phyloP scores from a whole-genome alignment of 179 eudicot species.

The Beta lomatogona region DNA sequence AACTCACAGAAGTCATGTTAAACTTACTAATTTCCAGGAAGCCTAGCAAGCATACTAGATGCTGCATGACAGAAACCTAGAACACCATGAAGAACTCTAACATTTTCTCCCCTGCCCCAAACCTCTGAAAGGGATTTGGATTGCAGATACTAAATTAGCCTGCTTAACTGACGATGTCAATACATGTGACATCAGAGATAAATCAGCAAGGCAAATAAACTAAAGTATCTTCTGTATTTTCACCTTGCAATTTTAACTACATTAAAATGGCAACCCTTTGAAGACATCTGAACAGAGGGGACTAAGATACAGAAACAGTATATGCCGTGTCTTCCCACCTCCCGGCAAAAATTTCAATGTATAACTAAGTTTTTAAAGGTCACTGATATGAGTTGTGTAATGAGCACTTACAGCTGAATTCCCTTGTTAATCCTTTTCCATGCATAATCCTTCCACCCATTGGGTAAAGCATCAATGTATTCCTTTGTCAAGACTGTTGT shows the following conservation, averaged over 20 bases:
- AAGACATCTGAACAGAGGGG: background rate
- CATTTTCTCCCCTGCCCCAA: too few relatives aligned
- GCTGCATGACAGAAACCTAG: background rate
- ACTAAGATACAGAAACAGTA: too few relatives aligned
- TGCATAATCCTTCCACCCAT: conserved; percentile 96
- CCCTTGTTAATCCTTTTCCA: conserved; percentile 96
- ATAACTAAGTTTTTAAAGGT: conserved; percentile 3
- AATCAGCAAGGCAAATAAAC: background rate
- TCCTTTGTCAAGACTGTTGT: conserved; percentile 88
- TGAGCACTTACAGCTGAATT: conserved; percentile 69
- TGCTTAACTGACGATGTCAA: background rate
- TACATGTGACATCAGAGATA: background rate
- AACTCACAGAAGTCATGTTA: conserved; percentile 16
- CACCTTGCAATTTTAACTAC: too few relatives aligned
- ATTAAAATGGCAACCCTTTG: conserved; percentile 1
- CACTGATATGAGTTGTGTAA: background rate
- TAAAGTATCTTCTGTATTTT: background rate
- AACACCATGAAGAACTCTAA: background rate
- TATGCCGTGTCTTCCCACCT: too few relatives aligned
- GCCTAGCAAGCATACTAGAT: conserved; percentile 4
- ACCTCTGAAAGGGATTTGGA: too few relatives aligned
- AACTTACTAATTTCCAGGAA: background rate
- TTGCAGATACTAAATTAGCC: too few relatives aligned
- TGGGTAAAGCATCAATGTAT: conserved; percentile 87
- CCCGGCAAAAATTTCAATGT: background rate